Evolutionary conservation across 192 early-diverging fungal species (phyloP).

Genomic region (Neocallimastix lanati): DNA sequence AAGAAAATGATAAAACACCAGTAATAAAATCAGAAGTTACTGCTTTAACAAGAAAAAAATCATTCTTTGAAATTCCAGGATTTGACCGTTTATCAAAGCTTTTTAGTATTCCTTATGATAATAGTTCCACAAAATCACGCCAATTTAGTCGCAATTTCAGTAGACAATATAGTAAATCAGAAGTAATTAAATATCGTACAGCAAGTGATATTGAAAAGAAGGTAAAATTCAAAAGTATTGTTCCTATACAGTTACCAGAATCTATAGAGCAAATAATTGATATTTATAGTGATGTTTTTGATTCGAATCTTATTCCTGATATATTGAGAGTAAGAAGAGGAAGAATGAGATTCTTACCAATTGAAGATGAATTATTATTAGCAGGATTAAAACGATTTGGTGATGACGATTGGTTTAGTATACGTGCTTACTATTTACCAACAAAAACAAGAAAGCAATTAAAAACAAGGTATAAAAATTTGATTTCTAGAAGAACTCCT

Average conservation of each 20-base stretch:
- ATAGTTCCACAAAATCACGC: background rate
- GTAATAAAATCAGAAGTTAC: too few relatives aligned
- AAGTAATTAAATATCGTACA: background rate
- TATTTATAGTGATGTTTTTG: background rate
- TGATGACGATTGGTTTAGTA: constrained; percentile 16
- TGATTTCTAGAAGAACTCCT: constrained; percentile 12
- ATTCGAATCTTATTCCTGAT: constrained; percentile 8
- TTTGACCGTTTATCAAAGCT: background rate
- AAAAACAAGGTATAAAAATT: constrained; percentile 23
- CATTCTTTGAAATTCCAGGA: background rate
- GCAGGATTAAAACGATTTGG: constrained; percentile 24
- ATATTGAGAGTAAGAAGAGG: constrained; percentile 22
- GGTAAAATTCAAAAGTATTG: background rate
- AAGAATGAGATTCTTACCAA: constrained; percentile 21
- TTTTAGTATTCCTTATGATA: background rate
- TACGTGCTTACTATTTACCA: constrained; percentile 23
- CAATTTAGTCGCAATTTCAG: background rate
- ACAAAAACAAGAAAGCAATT: constrained; percentile 27
- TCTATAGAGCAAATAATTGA: background rate
- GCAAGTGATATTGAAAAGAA: background rate
- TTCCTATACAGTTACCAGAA: background rate
- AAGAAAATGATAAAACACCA: too few relatives aligned
- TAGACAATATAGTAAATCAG: background rate
- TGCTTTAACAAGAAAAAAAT: background rate
- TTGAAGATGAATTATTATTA: constrained; percentile 19